Percentiles rank a stretch among this genome's conserved stretches.
Conservation (phyloP, 176 grass and related monocot species). For the Zoysia pacifica region DNA sequence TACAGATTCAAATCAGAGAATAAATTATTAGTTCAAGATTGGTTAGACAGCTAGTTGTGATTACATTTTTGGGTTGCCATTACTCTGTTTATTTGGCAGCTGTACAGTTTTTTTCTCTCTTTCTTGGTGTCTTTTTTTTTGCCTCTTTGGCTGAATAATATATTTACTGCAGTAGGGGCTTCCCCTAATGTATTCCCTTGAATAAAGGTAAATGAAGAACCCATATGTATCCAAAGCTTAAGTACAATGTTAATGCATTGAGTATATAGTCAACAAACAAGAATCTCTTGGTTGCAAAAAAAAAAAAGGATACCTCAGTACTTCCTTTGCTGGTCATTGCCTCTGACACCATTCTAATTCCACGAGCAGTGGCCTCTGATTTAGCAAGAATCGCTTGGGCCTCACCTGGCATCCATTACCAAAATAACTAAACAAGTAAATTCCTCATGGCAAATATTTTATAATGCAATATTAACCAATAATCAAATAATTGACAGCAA, state of each 20-base stretch:
- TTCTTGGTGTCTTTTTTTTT: no score
- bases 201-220: not conserved
- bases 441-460: not conserved
- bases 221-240: not conserved
- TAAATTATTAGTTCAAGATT: no score
- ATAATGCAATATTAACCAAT: constrained; percentile 16
- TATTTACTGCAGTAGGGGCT: not conserved
- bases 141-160: no score
- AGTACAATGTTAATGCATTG: not conserved
- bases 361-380: constrained; percentile 74
- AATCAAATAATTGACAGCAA: constrained; percentile 14
- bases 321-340: constrained; percentile 76
- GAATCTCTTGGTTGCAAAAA: no score
- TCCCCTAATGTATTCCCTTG: no score
- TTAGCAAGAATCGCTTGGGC: constrained; percentile 85
- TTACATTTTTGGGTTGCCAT: no score
- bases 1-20: no score
- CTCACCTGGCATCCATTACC: constrained; percentile 60
- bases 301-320: constrained; percentile 50
- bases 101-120: no score
- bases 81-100: no score
- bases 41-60: no score
- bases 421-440: not conserved
- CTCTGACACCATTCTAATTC: constrained; percentile 71
- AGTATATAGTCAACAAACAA: not conserved